A percentile compares a stretch with the other conserved stretches of the same genome.
Evolutionary conservation across 2,329 filamentous ascomycete species (phyloP).

Genomic region (Thelonectria olida): DNA sequence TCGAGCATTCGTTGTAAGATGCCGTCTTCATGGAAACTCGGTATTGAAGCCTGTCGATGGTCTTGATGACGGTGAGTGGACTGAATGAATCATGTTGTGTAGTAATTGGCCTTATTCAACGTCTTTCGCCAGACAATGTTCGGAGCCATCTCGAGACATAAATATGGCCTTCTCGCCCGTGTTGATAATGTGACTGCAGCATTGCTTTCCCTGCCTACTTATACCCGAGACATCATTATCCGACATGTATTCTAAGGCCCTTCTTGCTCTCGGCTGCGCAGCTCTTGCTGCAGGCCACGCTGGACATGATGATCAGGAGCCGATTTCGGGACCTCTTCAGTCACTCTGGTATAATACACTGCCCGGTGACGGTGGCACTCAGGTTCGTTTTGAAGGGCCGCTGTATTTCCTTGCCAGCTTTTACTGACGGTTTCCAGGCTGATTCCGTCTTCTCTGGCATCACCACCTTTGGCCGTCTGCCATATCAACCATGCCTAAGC

Average conservation of each 20-base stretch:
- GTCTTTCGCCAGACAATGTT: not conserved
- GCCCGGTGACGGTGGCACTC: slow-evolving; percentile 84
- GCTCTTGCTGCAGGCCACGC: slow-evolving; percentile 68
- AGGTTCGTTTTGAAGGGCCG: slow-evolving; percentile 69
- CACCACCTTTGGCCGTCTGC: slow-evolving; percentile 82
- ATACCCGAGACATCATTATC: not conserved
- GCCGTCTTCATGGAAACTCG: not conserved
- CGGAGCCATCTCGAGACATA: not conserved
- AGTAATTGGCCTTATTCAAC: not conserved
- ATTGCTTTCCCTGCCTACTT: not conserved
- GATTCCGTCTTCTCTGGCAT: slow-evolving; percentile 91
- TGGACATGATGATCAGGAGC: slow-evolving; percentile 66
- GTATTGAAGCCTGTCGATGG: not conserved
- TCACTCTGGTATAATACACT: slow-evolving; percentile 84
- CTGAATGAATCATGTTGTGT: not conserved
- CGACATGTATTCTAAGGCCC: slow-evolving; percentile 41
- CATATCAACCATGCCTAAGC: slow-evolving; percentile 80
- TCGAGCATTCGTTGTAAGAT: not conserved
- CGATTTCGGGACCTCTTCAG: slow-evolving; percentile 74
- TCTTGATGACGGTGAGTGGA: not conserved
- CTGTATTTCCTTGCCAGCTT: too few species aligned
- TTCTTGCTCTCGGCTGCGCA: slow-evolving; percentile 53
- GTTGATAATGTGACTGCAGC: not conserved
- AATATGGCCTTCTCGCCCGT: not conserved
- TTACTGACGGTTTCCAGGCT: too few species aligned